Conservation (phyloP, 495 filamentous ascomycete genomes). For the Baudoinia panamericana region DNA sequence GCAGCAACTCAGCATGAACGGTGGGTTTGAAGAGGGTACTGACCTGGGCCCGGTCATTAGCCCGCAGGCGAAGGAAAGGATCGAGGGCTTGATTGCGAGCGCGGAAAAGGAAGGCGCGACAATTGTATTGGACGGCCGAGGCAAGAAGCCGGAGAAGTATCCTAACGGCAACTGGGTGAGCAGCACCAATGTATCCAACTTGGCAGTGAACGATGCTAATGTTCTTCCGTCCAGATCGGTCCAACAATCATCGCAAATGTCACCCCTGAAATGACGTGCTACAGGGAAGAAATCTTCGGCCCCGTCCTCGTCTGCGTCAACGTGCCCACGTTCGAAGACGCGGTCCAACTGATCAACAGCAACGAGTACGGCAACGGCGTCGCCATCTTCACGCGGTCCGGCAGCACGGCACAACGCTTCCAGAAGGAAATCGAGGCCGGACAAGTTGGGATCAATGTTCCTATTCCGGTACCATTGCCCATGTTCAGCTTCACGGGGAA, state of each 20-base stretch:
- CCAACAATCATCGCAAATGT: constrained; percentile 94
- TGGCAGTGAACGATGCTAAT: neutral
- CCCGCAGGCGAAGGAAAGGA: constrained; percentile 79
- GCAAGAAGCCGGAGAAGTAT: constrained; percentile 79
- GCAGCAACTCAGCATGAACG: constrained; percentile 79
- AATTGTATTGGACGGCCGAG: constrained; percentile 85
- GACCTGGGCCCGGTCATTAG: constrained; percentile 95
- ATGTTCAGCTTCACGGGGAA: constrained; percentile 99
- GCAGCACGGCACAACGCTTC: constrained; percentile 48
- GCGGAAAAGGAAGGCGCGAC: constrained; percentile 90
- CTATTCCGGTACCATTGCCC: constrained; percentile 65
- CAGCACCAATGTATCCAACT: neutral
- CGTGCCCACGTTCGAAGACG: constrained; percentile 70
- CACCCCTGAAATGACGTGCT: constrained; percentile 83
- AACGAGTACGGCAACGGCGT: constrained; percentile 63
- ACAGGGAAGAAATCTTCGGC: constrained; percentile 94
- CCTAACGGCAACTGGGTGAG: constrained; percentile 90
- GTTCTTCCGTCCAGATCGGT: constrained; percentile 44
- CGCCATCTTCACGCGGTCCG: constrained; percentile 54
- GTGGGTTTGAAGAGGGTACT: constrained; percentile 85
- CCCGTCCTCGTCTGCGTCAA: constrained; percentile 82
- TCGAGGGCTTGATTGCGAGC: constrained; percentile 75
- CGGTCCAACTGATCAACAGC: constrained; percentile 49
- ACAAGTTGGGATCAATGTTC: constrained; percentile 65
- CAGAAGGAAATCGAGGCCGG: constrained; percentile 65